phyloP scores from a whole-genome alignment of 1,139 yeast species.

The Debaryomyces psychrophilus region DNA sequence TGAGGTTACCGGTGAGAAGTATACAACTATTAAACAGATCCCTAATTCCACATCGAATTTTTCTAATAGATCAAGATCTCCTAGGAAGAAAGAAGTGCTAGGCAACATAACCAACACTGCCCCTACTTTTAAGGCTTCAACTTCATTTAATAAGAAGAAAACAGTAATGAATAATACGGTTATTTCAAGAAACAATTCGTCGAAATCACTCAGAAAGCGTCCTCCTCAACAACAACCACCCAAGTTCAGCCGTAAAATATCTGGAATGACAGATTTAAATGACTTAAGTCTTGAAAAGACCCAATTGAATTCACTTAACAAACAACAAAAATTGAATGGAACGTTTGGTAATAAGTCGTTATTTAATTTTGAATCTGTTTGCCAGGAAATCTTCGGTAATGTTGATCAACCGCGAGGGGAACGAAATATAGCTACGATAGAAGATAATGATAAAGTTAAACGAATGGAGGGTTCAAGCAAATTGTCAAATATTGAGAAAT shows the following conservation, averaged over 20 bases:
- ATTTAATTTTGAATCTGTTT: constrained; percentile 34
- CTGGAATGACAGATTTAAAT: constrained; percentile 26
- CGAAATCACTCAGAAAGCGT: constrained; percentile 20
- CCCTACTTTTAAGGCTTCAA: constrained; percentile 40
- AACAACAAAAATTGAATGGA: constrained; percentile 14
- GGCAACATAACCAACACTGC: constrained; percentile 37
- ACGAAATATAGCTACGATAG: not conserved
- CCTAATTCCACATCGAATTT: constrained; percentile 26
- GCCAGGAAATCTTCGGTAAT: constrained; percentile 35
- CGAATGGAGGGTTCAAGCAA: not conserved
- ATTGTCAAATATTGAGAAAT: constrained; percentile 20
- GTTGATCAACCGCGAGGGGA: not conserved
- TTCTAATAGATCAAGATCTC: constrained; percentile 23
- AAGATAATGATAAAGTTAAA: not conserved
- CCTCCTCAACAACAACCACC: constrained; percentile 25
- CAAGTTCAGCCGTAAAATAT: constrained; percentile 26
- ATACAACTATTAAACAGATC: constrained; percentile 26
- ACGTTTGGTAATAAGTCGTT: constrained; percentile 29
- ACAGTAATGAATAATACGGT: constrained; percentile 30
- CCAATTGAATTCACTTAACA: constrained; percentile 7
- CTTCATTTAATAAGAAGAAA: constrained; percentile 43
- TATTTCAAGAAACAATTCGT: constrained; percentile 30
- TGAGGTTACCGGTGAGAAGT: constrained; percentile 31
- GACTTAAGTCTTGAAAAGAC: constrained; percentile 9
- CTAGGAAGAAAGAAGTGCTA: constrained; percentile 22